Base-by-base conservation (phyloP, 2,329 filamentous ascomycete species). In the Ophiosphaerella herpotricha region DNA sequence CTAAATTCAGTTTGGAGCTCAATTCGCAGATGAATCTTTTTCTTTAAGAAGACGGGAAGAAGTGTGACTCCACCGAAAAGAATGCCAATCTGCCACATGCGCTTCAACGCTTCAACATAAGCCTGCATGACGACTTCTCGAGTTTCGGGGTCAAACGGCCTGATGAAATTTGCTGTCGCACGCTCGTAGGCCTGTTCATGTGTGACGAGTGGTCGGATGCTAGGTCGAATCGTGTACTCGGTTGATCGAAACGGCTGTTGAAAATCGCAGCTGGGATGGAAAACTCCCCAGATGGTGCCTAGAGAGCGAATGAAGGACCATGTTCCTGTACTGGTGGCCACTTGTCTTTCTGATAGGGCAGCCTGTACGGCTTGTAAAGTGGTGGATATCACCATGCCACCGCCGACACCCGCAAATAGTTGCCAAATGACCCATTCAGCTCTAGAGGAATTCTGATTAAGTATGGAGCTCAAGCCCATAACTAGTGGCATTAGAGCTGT, bases 341-440 rank as follows among this genome's bases (percentile, higher is more conserved):
- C 36, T 9, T 63, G 56, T 0, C 29, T 36, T 8, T 61, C 58
- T 6, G 43, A 33, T 3, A 63, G 46, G 3, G 11, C 18, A 1
- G 56, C 54, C 21, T 56, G 75, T 3, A 67, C 38, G 1, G 73
- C 39, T 2, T 77, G 78, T 2, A 78, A 48, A 3, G 80, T 45
- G 1, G 81, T 60, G 2, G 16, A 39, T 2, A 50, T 12, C n/a
- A 26, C 38, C 12, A 49, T 32, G 13, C 51, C 51, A 1, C 24
- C 16, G 9, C 46, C 51, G 8, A 42, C 29, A n/a, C 26, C 43
- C 7, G 37, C 33, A 2, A 48, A 14, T 3, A 49, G 21, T 21
- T 61, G 56, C 13, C 49, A 38, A 7, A 46, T 36, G 13, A 55
- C 46, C 54, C 53, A 58, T 12, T 35, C 35, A 5, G 33, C 54